Conservation (phyloP, 768 basidiomycete genomes). For the Kwoniella dendrophila region DNA sequence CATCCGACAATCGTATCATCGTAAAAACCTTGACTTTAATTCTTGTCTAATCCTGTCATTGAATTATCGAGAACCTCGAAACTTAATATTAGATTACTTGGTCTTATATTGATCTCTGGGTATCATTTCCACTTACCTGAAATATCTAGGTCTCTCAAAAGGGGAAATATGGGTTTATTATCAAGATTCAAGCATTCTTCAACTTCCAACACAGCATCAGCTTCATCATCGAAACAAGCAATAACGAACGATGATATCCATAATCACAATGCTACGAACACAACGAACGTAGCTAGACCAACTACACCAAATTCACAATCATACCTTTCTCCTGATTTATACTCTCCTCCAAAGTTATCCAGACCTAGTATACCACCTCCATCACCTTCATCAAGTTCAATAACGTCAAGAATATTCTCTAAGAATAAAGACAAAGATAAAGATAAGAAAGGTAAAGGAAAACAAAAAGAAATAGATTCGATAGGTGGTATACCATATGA, state of each 20-base stretch:
- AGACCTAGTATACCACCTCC: slow-evolving; percentile 21
- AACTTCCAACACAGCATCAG: background rate
- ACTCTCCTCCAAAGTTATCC: slow-evolving; percentile 2
- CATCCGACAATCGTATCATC: background rate
- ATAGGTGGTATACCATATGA: slow-evolving; percentile 10
- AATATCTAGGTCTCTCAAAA: background rate
- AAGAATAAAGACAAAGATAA: background rate
- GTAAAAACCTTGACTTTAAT: no score
- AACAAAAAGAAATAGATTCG: slow-evolving; percentile 4
- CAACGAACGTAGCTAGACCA: slow-evolving; percentile 2
- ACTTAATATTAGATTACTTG: no score
- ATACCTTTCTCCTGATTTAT: slow-evolving; percentile 2
- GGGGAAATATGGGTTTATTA: slow-evolving; percentile 16
- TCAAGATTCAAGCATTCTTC: slow-evolving; percentile 16
- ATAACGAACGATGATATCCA: background rate
- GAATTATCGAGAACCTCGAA: no score
- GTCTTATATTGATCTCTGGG: no score
- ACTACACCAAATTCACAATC: slow-evolving; percentile 8
- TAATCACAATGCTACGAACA: background rate
- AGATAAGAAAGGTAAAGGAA: slow-evolving; percentile 14
- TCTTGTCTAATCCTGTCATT: no score
- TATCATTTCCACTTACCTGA: no score
- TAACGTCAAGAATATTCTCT: slow-evolving; percentile 3
- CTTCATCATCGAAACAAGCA: background rate
- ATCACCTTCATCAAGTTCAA: slow-evolving; percentile 11